Evolutionary conservation across 208 protist genomes (phyloP).

Genomic region (Naegleria gruberi): DNA sequence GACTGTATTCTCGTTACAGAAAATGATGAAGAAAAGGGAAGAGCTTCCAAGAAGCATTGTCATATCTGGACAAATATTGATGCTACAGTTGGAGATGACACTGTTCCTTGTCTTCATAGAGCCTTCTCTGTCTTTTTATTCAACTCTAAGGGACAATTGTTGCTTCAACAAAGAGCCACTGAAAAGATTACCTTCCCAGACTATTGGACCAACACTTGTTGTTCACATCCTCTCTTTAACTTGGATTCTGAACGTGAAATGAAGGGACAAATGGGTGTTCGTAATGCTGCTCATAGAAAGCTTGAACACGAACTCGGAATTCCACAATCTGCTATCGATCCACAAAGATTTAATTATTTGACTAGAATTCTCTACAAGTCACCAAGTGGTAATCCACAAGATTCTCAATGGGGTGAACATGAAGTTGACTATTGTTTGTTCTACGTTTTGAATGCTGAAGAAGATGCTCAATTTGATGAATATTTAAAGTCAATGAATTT

Average conservation of each 20-base stretch:
- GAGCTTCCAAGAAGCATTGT: constrained; percentile 17
- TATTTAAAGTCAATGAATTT: constrained; percentile 3
- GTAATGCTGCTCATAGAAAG: constrained; percentile 27
- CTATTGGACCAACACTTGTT: constrained; percentile 38
- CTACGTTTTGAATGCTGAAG: background rate
- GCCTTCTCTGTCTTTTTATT: constrained; percentile 39
- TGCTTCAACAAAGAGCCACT: constrained; percentile 30
- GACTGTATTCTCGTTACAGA: constrained; percentile 33
- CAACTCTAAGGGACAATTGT: constrained; percentile 19
- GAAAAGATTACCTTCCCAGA: constrained; percentile 37
- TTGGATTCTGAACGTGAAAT: constrained; percentile 12
- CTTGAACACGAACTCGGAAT: constrained; percentile 41
- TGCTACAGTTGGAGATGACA: background rate
- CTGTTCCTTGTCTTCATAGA: constrained; percentile 21
- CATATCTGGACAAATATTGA: constrained; percentile 21
- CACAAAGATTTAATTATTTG: constrained; percentile 4
- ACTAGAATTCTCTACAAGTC: constrained; percentile 29
- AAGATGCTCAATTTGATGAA: background rate
- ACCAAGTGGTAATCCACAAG: background rate
- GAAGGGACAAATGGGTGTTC: constrained; percentile 17
- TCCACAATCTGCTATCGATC: background rate
- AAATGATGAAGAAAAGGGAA: constrained; percentile 24
- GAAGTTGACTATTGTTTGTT: constrained; percentile 36
- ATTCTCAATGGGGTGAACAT: constrained; percentile 28
- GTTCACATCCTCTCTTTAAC: constrained; percentile 34